Evolutionary conservation across 116 monocot species (phyloP).

Genomic region (Zostera marina): DNA sequence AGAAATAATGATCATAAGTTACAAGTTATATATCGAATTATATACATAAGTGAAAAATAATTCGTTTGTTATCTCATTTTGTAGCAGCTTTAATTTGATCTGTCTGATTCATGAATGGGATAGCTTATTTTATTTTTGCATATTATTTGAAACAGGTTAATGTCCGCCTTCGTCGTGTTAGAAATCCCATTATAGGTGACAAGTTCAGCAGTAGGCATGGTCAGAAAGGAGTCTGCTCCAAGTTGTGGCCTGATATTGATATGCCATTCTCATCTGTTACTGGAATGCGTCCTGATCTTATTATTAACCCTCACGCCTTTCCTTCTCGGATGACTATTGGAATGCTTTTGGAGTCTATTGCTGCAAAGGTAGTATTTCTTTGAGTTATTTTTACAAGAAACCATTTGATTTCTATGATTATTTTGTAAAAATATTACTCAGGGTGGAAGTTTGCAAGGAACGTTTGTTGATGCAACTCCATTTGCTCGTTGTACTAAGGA

Average conservation of each 20-base stretch:
- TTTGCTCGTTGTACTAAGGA: conserved; percentile 37
- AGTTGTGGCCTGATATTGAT: conserved; percentile 94
- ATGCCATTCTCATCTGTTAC: conserved; percentile 95
- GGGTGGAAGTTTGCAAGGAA: conserved; percentile 75
- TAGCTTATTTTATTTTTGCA: neutral
- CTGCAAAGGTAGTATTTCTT: conserved; percentile 58
- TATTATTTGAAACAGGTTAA: conserved; percentile 36
- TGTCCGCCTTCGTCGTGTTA: conserved; percentile 55
- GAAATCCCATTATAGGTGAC: conserved; percentile 89
- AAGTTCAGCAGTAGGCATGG: conserved; percentile 99
- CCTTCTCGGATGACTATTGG: conserved; percentile 98
- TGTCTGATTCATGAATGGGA: neutral
- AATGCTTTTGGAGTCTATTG: conserved; percentile 98
- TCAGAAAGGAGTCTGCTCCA: conserved; percentile 96
- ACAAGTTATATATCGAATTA: no score
- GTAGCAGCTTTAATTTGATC: neutral
- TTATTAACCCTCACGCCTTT: conserved; percentile 99
- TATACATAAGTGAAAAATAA: no score
- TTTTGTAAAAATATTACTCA: conserved; percentile 8
- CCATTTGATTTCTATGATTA: neutral
- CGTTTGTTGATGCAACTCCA: conserved; percentile 86
- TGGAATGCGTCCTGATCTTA: conserved; percentile 94
- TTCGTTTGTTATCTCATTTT: no score
- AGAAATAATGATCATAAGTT: neutral
- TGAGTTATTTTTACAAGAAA: neutral